A percentile compares a stretch with the other conserved stretches of the same genome.
Conservation (phyloP, 192 early-diverging fungal genomes). For the Coemansia sp. region DNA sequence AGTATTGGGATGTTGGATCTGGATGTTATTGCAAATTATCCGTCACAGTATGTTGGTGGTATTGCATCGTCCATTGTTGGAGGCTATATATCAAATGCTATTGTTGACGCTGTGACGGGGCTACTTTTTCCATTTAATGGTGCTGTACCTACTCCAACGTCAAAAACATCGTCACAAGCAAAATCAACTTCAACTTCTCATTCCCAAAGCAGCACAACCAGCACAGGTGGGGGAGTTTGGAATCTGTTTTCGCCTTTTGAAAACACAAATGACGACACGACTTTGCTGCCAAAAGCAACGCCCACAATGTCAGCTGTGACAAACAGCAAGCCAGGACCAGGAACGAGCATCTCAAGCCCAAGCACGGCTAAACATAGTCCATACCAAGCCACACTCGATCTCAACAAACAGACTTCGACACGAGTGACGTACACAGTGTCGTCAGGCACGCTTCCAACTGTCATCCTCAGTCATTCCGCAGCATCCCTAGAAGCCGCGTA, state of each 20-base stretch:
- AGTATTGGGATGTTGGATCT: conserved; percentile 40
- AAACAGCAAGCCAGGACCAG: neutral
- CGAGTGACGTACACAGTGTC: conserved; percentile 10
- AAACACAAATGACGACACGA: neutral
- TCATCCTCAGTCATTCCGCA: conserved; percentile 19
- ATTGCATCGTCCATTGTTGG: conserved; percentile 34
- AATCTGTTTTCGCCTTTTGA: neutral
- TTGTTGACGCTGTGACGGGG: conserved; percentile 11
- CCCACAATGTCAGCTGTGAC: neutral
- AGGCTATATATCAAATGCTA: conserved; percentile 37
- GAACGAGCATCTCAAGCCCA: neutral
- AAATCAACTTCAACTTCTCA: neutral
- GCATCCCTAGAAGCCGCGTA: neutral
- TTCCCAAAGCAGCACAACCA: neutral
- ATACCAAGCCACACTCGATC: conserved; percentile 16
- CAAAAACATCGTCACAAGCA: neutral
- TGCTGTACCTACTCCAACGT: neutral
- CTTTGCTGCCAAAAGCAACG: neutral
- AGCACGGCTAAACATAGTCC: neutral
- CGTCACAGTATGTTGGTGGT: conserved; percentile 31
- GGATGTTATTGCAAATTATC: conserved; percentile 11
- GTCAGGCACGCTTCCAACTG: neutral
- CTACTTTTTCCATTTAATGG: conserved; percentile 14
- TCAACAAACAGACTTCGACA: conserved; percentile 12
- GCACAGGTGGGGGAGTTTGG: neutral